Percentiles rank a stretch among this genome's conserved stretches.
These are phyloP conservation scores for Manihot esculenta DNA, from an alignment of 441 rosid species.

Conservation along the genomic window DNA sequence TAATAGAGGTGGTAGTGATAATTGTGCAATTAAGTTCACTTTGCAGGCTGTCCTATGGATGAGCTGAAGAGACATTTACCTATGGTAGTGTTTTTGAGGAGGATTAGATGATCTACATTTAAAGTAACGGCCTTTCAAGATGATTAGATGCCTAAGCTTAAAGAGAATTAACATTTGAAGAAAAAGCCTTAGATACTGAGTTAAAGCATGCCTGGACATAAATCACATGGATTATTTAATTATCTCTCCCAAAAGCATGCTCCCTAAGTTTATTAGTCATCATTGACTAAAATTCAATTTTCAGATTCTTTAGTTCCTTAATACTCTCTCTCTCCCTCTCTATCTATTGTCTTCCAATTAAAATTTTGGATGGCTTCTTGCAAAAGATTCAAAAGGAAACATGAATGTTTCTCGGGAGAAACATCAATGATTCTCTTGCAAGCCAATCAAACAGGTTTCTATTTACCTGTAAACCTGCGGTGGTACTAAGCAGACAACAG, in stretches of 20 bases:
- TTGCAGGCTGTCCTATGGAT: not conserved
- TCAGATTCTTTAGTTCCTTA: not conserved
- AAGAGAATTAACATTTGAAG: not conserved
- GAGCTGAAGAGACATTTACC: conserved; percentile 12
- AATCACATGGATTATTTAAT: not conserved
- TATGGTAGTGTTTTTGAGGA: not conserved
- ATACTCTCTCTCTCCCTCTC: too few relatives aligned
- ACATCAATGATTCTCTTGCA: not conserved
- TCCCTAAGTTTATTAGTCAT: not conserved
- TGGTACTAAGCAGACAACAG: not conserved
- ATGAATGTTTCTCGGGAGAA: not conserved
- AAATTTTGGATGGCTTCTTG: not conserved
- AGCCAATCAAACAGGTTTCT: not conserved
- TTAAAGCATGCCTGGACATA: not conserved
- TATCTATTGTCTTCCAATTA: not conserved
- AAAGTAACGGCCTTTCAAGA: conserved; percentile 1
- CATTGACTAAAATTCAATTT: not conserved
- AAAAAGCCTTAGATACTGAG: conserved; percentile 1
- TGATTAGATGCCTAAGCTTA: not conserved
- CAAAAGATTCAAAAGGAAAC: not conserved
- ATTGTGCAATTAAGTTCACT: too few relatives aligned
- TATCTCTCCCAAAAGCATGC: not conserved
- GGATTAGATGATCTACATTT: not conserved
- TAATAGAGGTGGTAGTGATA: too few relatives aligned
- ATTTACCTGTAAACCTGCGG: not conserved